phyloP scores from a whole-genome alignment of 2,329 filamentous ascomycete genomes.

The Penicillium concentricum region DNA sequence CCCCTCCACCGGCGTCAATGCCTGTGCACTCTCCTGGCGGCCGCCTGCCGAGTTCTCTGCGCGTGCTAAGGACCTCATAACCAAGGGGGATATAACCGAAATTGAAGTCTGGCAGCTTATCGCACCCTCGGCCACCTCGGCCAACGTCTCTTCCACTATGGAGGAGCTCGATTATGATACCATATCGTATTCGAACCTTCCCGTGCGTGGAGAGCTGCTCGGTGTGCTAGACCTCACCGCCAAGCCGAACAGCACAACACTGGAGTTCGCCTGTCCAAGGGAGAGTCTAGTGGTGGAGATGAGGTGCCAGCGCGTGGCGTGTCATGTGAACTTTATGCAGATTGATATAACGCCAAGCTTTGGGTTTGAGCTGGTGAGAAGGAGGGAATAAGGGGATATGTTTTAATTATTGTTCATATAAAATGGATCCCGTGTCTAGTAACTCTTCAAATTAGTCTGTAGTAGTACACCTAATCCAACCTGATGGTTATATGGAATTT shows the following conservation, averaged over 20 bases:
- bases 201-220: constrained; percentile 1
- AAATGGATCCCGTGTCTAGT: too few species aligned
- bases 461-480: too few species aligned
- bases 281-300: constrained; percentile 3
- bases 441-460: too few species aligned
- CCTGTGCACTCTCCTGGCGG: background rate
- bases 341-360: background rate
- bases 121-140: background rate
- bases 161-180: background rate
- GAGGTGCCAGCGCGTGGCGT: constrained; percentile 3
- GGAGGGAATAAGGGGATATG: background rate
- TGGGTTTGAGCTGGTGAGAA: constrained; percentile 3
- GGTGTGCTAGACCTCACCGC: constrained; percentile 1
- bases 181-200: constrained; percentile 1
- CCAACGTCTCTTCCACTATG: background rate
- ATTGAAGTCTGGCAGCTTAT: constrained; percentile 1
- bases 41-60: background rate
- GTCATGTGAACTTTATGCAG: constrained; percentile 2
- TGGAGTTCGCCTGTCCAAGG: background rate
- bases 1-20: background rate
- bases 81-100: background rate
- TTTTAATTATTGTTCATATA: too few species aligned
- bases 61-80: background rate
- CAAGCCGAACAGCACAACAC: constrained; percentile 1
- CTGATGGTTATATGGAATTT: too few species aligned